Base-by-base conservation (phyloP, 2,329 filamentous ascomycete species). In the Alternaria atra region DNA sequence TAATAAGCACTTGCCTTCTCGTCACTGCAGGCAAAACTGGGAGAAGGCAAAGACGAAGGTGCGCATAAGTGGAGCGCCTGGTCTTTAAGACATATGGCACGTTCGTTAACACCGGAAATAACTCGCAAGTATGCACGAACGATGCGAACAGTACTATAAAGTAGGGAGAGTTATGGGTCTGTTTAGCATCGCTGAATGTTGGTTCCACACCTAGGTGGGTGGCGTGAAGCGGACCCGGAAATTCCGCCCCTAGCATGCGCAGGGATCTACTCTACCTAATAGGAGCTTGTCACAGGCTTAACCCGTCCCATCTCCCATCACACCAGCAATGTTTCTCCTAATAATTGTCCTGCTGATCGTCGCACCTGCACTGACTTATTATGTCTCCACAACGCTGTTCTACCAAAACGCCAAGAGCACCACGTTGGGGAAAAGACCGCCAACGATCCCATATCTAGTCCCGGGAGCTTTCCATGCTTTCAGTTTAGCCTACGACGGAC, bases 381-480 rank as follows among this genome's bases (percentile, higher is more conserved):
- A 71, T 50, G 37, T 68, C n/a, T 67, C 71, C 13, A 68, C 66
- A 7, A 17, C 40, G 1, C 7, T 64, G 6, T 73, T 75, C 40
- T 66, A 66, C 42, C 66, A 61, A 29, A 65, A 30, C 43, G 23
- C 55, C 0, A 66, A 69, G 9, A 68, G 59, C 34, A 67, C 43
- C 40, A 25, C 23, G 3, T n/a, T 4, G 0, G 54, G 50, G 6
- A 71, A 70, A 23, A 55, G 23, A n/a, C 71, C 73, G 8, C 69
- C 72, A 3, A 68, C 65, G 17, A 52, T 71, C 20, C 72, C 73
- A 7, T 75, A 70, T 39, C 60, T 64, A 15, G 35, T 74, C 5
- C 68, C 70, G 6, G 70, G 66, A 3, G 12, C 72, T 23, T 73
- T 68, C 44, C 69, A 73, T 51, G 54, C 63, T 1, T 61, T 68